These are phyloP conservation scores for Boletus semigastroideus DNA, from an alignment of 1,284 basidiomycete genomes.

Conservation along the genomic window DNA sequence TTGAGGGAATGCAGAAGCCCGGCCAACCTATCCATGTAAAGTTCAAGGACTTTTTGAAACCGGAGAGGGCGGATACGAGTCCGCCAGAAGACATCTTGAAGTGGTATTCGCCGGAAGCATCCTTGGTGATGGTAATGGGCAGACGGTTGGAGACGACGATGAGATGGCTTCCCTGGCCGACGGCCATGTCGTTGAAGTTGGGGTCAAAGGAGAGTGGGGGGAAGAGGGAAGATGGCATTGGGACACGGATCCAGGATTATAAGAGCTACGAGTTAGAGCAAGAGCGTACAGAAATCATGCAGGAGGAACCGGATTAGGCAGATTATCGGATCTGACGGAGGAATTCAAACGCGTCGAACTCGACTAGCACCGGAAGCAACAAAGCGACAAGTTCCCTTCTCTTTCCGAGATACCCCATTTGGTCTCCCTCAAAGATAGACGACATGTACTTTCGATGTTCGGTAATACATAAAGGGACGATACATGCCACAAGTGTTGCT, in stretches of 20 bases:
- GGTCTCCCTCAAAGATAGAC: not conserved
- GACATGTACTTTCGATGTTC: conserved; percentile 17
- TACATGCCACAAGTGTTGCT: conserved; percentile 17
- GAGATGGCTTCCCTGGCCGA: conserved; percentile 61
- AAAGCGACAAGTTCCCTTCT: not conserved
- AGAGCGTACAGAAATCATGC: conserved; percentile 19
- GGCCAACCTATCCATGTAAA: conserved; percentile 98
- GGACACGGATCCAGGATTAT: conserved; percentile 19
- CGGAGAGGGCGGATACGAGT: conserved; percentile 90
- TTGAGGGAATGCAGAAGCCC: conserved; percentile 85
- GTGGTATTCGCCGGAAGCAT: conserved; percentile 85
- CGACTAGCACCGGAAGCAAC: too few relatives aligned
- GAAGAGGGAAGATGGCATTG: conserved; percentile 31
- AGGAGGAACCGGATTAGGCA: conserved; percentile 32
- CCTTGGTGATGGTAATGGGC: conserved; percentile 89
- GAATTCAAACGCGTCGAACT: not conserved
- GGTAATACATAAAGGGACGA: conserved; percentile 23
- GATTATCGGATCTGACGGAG: conserved; percentile 32
- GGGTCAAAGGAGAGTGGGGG: conserved; percentile 29
- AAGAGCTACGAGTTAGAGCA: conserved; percentile 25
- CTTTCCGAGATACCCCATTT: conserved; percentile 19
- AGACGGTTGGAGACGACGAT: conserved; percentile 96
- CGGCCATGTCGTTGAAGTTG: conserved; percentile 40
- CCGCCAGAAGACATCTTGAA: conserved; percentile 98
- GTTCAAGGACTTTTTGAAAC: conserved; percentile 94